Conservation (phyloP, 768 basidiomycete species). For the Mycena galopus region DNA sequence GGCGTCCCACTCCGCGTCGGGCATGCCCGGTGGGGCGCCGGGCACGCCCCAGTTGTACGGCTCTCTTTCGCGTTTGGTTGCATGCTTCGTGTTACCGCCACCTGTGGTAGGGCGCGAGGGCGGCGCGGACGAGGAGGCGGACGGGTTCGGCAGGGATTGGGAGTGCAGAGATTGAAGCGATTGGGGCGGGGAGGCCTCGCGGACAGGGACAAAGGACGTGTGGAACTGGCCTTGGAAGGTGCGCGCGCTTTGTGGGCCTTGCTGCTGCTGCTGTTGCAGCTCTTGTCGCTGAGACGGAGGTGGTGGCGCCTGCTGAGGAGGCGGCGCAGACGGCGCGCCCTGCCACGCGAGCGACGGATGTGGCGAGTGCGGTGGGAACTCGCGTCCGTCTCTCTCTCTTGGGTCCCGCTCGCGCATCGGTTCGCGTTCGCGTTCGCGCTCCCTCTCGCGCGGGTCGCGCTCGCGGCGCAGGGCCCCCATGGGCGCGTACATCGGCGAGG, state of each 20-base stretch:
- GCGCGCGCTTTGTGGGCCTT: background rate
- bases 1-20: background rate
- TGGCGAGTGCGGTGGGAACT: conserved; percentile 15
- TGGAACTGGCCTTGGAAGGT: conserved; percentile 39
- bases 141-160: no score
- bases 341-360: conserved; percentile 34
- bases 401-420: conserved; percentile 1
- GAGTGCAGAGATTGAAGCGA: no score
- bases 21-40: background rate
- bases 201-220: conserved; percentile 36
- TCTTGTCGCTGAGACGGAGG: background rate
- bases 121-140: no score
- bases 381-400: conserved; percentile 8
- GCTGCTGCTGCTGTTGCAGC: background rate
- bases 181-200: conserved; percentile 29
- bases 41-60: background rate
- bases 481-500: conserved; percentile 33
- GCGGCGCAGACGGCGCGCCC: background rate
- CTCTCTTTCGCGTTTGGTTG: background rate
- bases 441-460: conserved; percentile 14
- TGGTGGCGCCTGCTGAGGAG: background rate
- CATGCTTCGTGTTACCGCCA: no score
- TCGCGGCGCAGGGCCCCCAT: conserved; percentile 22
- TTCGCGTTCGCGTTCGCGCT: conserved; percentile 25
- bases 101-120: no score